Percentiles rank a stretch among this genome's conserved stretches.
Conservation (phyloP, 176 grass and related monocot species). For the Lolium multiflorum region DNA sequence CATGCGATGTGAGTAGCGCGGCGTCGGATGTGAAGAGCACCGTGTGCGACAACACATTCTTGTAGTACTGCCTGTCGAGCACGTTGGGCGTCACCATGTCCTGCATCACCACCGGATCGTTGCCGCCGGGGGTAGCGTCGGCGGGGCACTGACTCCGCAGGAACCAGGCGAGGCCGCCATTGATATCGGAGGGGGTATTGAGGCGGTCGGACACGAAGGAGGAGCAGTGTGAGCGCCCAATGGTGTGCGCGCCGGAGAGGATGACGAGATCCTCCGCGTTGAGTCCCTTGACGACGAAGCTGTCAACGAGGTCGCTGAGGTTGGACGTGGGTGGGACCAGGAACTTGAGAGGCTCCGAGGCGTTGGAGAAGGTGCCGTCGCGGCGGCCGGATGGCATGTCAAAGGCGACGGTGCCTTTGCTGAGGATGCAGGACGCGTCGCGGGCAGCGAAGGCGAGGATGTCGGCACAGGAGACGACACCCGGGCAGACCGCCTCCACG, state of each 20-base stretch:
- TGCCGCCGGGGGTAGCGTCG: not conserved
- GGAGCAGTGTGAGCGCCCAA: slow-evolving; percentile 52
- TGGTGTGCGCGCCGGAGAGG: slow-evolving; percentile 54
- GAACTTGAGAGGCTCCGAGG: slow-evolving; percentile 34
- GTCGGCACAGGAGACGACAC: not conserved
- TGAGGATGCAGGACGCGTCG: not conserved
- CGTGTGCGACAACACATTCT: not conserved
- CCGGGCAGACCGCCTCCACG: slow-evolving; percentile 2
- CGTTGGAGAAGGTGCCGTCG: slow-evolving; percentile 43
- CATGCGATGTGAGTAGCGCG: not conserved
- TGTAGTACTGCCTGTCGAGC: not conserved
- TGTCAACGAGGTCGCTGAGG: not conserved
- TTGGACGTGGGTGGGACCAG: slow-evolving; percentile 16
- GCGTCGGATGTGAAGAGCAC: slow-evolving; percentile 15
- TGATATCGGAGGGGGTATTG: not conserved
- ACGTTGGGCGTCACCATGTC: slow-evolving; percentile 4
- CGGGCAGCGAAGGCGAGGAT: slow-evolving; percentile 10
- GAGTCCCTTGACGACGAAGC: slow-evolving; percentile 19
- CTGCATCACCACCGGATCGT: not conserved
- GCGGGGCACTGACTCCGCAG: not conserved
- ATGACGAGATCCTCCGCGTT: slow-evolving; percentile 41
- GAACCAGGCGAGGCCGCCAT: not conserved
- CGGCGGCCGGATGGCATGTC: slow-evolving; percentile 27
- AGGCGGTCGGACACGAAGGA: slow-evolving; percentile 37
- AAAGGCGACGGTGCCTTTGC: not conserved